phyloP scores from a whole-genome alignment of 495 filamentous ascomycete genomes.

The Penicillium psychrofluorescens region DNA sequence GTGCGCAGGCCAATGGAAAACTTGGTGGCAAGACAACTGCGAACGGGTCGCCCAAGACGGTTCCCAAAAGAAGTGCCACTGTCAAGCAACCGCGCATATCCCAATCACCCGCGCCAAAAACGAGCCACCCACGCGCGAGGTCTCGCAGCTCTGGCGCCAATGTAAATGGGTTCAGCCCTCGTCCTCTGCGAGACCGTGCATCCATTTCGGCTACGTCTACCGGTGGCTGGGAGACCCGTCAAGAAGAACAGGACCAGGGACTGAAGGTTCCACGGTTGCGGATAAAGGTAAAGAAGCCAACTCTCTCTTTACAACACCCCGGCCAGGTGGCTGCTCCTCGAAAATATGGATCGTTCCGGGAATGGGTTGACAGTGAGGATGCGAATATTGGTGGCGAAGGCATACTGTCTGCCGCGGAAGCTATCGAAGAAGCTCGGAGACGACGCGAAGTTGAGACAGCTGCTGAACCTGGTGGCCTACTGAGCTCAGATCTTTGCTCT shows the following conservation, averaged over 20 bases:
- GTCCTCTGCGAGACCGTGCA: conserved; percentile 17
- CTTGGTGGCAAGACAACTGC: conserved; percentile 21
- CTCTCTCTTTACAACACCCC: conserved; percentile 44
- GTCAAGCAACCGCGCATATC: conserved; percentile 18
- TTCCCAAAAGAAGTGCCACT: conserved; percentile 14
- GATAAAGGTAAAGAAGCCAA: conserved; percentile 48
- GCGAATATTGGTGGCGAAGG: conserved; percentile 7
- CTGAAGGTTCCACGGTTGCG: conserved; percentile 36
- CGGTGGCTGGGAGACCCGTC: conserved; percentile 4
- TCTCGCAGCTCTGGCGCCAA: conserved; percentile 25
- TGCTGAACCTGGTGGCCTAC: conserved; percentile 62
- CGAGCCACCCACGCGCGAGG: conserved; percentile 22
- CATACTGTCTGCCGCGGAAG: conserved; percentile 47
- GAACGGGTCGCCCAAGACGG: conserved; percentile 28
- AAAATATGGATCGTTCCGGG: conserved; percentile 44
- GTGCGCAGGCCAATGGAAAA: conserved; percentile 25
- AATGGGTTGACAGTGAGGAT: conserved; percentile 50
- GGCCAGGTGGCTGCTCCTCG: conserved; percentile 35
- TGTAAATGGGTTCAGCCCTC: conserved; percentile 17
- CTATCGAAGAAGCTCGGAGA: conserved; percentile 41
- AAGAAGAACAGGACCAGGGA: conserved; percentile 13
- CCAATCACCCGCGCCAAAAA: conserved; percentile 25
- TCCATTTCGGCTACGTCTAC: conserved; percentile 19
- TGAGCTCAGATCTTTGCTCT: conserved; percentile 64
- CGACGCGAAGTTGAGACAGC: conserved; percentile 58